Percentiles rank a stretch among this genome's conserved stretches.
phyloP scores from a whole-genome alignment of 2,329 filamentous ascomycete species.

The Metarhizium anisopliae region DNA sequence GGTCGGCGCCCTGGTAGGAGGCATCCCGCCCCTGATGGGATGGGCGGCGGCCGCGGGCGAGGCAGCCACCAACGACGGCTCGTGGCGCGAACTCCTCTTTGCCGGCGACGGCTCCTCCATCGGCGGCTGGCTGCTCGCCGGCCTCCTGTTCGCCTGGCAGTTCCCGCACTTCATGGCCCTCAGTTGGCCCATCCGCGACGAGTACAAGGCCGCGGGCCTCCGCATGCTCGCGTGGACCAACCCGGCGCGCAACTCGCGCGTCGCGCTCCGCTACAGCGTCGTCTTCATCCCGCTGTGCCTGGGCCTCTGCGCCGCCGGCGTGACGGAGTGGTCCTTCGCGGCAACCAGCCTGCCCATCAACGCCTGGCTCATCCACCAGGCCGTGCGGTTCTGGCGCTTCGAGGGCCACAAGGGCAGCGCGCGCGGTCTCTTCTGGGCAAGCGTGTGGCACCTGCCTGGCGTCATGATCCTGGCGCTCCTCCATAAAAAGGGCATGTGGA shows the following conservation, averaged over 20 bases:
- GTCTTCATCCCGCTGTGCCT: slow-evolving; percentile 81
- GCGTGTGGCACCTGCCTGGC: slow-evolving; percentile 89
- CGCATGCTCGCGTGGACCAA: slow-evolving; percentile 81
- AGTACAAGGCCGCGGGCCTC: slow-evolving; percentile 67
- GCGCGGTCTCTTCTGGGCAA: slow-evolving; percentile 88
- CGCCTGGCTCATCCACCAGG: slow-evolving; percentile 73
- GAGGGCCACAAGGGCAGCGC: slow-evolving; percentile 75
- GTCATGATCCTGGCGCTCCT: slow-evolving; percentile 83
- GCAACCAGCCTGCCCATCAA: slow-evolving; percentile 76
- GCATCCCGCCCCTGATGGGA: slow-evolving; percentile 93
- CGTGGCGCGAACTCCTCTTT: slow-evolving; percentile 70
- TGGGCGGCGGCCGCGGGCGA: slow-evolving; percentile 94
- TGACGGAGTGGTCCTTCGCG: slow-evolving; percentile 82
- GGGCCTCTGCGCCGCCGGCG: slow-evolving; percentile 65
- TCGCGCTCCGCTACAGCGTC: slow-evolving; percentile 79
- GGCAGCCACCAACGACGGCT: slow-evolving; percentile 65
- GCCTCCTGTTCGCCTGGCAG: slow-evolving; percentile 87
- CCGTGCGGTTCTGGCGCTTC: slow-evolving; percentile 69
- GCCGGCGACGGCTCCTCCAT: slow-evolving; percentile 49
- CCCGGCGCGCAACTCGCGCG: slow-evolving; percentile 73
- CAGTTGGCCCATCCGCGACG: slow-evolving; percentile 78
- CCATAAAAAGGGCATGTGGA: slow-evolving; percentile 91
- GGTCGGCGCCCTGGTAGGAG: slow-evolving; percentile 87
- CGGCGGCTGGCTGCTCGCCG: slow-evolving; percentile 84
- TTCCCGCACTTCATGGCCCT: slow-evolving; percentile 97